Evolutionary conservation across 768 basidiomycete species (phyloP), one percentile per base, ranked within the genome.

Genomic region (Calocybe gangraenosa): DNA sequence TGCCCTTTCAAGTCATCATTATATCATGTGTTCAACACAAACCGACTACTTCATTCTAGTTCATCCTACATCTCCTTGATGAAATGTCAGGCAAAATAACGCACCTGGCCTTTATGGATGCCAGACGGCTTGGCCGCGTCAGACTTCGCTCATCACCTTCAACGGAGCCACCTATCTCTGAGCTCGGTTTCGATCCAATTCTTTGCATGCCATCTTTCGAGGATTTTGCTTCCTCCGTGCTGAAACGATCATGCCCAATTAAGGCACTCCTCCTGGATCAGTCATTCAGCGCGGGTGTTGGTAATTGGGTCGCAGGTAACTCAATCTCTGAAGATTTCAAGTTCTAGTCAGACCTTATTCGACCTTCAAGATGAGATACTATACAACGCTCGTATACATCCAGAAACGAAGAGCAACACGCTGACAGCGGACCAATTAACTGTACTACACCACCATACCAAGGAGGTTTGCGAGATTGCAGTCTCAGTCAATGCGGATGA

Each of bases 231-330:
- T 43, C 57, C 0, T 50, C 68, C 14, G 68, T 86, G 21, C 58
- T 60, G 18, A 83, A 75, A 52, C 74, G 83, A 43, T 64, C 72
- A 3, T 82, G 82, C 45, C 80, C 87, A 3, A 73, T 86, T 45
- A 90, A 89, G 56, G 80, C 82, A 1, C 68, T 91, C n/a, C 68
- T 90, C 11, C 71, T 89, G 33, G 81, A 90, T 60, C 87, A 90
- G 59, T 78, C 82, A 0, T 89, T 90, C 65, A 84, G 78, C 50
- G 86, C 87, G 9, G 88, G 88, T 1, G 77, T 91, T 8, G 84
- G 88, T 3, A 91, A 90, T 58, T 90, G 87, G 82, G 78, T 90
- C 15, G 87, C 87, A 54, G 85, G 84, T 79, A 52, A 34, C 11
- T 11, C 11, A 28, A 5, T 28, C 25, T 28, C 25, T 28, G 5